Evolutionary conservation across 306 rosid genomes (phyloP), one percentile per base, ranked within the genome.

Genomic region (Pyrus communis): DNA sequence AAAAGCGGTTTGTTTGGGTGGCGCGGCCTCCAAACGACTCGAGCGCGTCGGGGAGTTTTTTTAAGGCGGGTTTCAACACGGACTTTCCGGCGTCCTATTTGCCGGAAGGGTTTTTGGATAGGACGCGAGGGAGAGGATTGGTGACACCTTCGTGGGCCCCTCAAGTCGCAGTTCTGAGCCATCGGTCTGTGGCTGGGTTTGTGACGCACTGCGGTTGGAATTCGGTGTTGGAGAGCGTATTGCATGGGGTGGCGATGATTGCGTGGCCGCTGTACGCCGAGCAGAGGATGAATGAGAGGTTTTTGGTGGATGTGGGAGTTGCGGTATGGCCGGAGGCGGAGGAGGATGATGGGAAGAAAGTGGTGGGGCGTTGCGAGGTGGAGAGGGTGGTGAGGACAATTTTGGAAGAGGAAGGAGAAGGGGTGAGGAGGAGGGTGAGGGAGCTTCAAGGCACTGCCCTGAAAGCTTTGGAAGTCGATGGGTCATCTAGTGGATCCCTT

Each of bases 1-100:
- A 75, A 22, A 86, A 81, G 9, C 74, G 86, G 7, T 91, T 91
- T 55, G 2, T 91, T 1, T 91, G 91, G 91, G 90, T 91, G 0
- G 88, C 80, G 11, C 81, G 55, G 18, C 77, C 80, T 22, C 96
- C 96, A 11, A 77, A 79, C 28, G 86, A 60, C 3, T 61, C 85
- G 0, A 82, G 54, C 23, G 91, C 80, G 3, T 66, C 61, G 0
- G 75, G 30, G 58, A 31, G 46, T 19, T 67, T 66, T 28, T 75
- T 65, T 8, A 2, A 18, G 3, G 57, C 54, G 0, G 66, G 54
- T 15, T 10, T 11, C 3, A 25, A 67, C 13, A 9, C 42, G 42
- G 12, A 30, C 5, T 43, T 46, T 15, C 63, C 65, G 1, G 27
- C 19, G 17, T 46, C 30, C 15, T 66, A 33, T 60, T 40, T 82